Conservation (phyloP, 1,284 basidiomycete species). For the Ceratobasidium theobromae region DNA sequence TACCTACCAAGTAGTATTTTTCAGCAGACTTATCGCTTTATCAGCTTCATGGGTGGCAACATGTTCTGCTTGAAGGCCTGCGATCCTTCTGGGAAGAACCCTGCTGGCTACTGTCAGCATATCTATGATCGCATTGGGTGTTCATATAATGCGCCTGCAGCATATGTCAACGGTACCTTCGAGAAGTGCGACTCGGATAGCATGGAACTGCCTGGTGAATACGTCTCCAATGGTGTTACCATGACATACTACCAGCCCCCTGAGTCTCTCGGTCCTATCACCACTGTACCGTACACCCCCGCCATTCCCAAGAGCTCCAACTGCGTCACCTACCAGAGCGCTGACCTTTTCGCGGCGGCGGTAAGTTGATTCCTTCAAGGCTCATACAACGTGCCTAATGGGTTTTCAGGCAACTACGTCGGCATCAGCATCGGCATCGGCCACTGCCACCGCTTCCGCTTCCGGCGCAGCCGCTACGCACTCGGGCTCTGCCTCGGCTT, state of each 20-base stretch:
- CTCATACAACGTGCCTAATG: background rate
- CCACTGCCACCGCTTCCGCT: constrained; percentile 34
- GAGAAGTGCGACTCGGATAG: constrained; percentile 42
- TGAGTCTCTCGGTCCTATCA: constrained; percentile 34
- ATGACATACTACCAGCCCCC: constrained; percentile 32
- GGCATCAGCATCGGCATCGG: constrained; percentile 28
- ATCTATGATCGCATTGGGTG: constrained; percentile 45
- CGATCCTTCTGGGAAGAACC: constrained; percentile 39
- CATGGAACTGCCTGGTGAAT: constrained; percentile 41
- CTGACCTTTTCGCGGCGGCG: constrained; percentile 41
- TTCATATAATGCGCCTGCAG: constrained; percentile 42
- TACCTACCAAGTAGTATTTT: background rate
- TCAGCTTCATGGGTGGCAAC: constrained; percentile 42
- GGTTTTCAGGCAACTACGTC: background rate
- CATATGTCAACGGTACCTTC: constrained; percentile 39
- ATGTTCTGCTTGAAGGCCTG: constrained; percentile 46
- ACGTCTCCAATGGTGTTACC: constrained; percentile 35
- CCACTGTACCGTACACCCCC: constrained; percentile 44
- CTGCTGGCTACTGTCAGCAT: constrained; percentile 39
- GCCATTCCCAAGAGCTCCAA: constrained; percentile 43
- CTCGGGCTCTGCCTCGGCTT: constrained; percentile 19
- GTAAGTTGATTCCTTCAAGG: background rate
- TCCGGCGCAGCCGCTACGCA: constrained; percentile 3
- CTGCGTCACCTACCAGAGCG: constrained; percentile 43
- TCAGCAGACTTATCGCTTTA: background rate